phyloP scores from a whole-genome alignment of 768 basidiomycete genomes.

The Leccinum variicolor region DNA sequence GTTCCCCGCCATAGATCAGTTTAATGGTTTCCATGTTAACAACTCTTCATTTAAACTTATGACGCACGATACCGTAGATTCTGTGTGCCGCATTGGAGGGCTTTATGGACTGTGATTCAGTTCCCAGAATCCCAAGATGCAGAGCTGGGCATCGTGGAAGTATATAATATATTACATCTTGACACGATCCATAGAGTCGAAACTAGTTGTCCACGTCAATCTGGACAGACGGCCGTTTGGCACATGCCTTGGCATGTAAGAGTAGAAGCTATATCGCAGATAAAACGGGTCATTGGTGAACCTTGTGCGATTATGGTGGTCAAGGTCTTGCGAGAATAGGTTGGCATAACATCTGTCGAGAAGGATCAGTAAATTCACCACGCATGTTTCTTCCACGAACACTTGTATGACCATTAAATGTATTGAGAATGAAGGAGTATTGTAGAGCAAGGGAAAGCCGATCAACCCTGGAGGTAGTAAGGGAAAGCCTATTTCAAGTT shows the following conservation, averaged over 20 bases:
- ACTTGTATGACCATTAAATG: slow-evolving; percentile 31
- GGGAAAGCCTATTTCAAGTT: slow-evolving; percentile 14
- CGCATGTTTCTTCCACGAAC: slow-evolving; percentile 31
- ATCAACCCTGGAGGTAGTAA: slow-evolving; percentile 53
- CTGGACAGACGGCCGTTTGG: neutral
- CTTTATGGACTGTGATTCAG: no score
- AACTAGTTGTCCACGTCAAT: neutral
- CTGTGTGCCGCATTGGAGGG: neutral
- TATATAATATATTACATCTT: no score
- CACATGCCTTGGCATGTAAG: slow-evolving; percentile 9
- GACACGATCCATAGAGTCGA: neutral
- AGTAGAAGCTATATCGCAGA: slow-evolving; percentile 24
- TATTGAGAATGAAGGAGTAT: slow-evolving; percentile 14
- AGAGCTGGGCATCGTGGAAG: no score
- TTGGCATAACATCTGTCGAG: slow-evolving; percentile 6
- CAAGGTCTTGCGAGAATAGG: slow-evolving; percentile 23
- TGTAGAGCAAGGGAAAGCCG: slow-evolving; percentile 36
- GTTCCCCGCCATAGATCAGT: neutral
- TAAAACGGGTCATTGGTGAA: slow-evolving; percentile 23
- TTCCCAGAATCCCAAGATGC: no score
- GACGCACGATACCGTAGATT: no score
- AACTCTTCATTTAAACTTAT: neutral
- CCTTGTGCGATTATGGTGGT: slow-evolving; percentile 20
- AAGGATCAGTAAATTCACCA: slow-evolving; percentile 16
- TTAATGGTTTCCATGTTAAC: neutral